Evolutionary conservation across 1,139 yeast species (phyloP), one percentile per base, ranked within the genome.

Genomic region (Blastobotrys capitulatus): DNA sequence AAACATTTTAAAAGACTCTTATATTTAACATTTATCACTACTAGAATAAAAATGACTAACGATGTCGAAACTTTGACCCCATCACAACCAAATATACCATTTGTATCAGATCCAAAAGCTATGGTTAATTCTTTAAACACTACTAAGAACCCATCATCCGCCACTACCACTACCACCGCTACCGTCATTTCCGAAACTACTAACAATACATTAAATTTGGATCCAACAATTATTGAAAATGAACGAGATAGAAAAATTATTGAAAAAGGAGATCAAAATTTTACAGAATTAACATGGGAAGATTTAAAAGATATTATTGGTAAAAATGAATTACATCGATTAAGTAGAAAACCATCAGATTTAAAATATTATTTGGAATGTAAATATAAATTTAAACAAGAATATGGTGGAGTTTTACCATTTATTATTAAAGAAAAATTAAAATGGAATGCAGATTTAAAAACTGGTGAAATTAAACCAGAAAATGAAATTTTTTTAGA

Each of bases 331-430:
- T 57, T 70, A 39, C 51, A 54, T 6, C 52, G 52, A n/a, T 55
- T 70, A 25, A 52, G 59, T 15, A 61, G 74, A 2, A 59, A 62
- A 25, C 71, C 73, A 4, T 59, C 63, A 10, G 70, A 67, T 45
- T 52, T 66, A 26, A 50, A 53, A n/a, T 49, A 54, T 29, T 71
- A 71, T 50, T 52, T 61, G 5, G 44, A 55, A 8, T 66, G 71
- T 57, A 70, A 70, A 48, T 52, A 58, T 19, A 47, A 51, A 19
- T 58, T 55, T 38, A 52, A 57, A 32, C 35, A 38, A 22, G 51
- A 55, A 25, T 62, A 65, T 47, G 69, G 72, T 13, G 62, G 66
- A 5, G 64, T 67, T 1, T 57, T 66, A 36, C 59, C 62, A 38
- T 70, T 50, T 46, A 56, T 70, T 25, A 50, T 67, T 19, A 40